Evolutionary conservation across 179 eudicot genomes (phyloP).

Genomic region (Spinacia oleracea): DNA sequence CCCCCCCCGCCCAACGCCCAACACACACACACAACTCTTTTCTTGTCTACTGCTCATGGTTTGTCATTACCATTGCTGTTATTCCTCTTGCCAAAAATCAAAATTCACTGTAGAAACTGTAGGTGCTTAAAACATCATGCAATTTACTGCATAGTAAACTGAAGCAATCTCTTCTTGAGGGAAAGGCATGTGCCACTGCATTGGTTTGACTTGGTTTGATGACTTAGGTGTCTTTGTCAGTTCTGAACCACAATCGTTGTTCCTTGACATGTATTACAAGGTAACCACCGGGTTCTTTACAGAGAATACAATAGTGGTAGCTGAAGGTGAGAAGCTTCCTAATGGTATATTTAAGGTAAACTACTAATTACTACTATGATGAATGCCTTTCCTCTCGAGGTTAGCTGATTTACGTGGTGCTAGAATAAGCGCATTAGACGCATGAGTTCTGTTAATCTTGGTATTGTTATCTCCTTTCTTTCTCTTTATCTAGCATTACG

Average conservation of each 20-base stretch:
- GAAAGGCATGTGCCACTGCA: not conserved
- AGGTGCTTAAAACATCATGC: not conserved
- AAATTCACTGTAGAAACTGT: not conserved
- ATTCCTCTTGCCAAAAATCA: not conserved
- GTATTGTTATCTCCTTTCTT: not conserved
- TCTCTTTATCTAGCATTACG: not conserved
- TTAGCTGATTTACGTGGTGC: not conserved
- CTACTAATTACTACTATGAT: not conserved
- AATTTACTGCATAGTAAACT: not conserved
- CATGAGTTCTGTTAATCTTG: not conserved
- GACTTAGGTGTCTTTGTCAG: not conserved
- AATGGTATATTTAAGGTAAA: conserved; percentile 80
- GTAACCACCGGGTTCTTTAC: conserved; percentile 83
- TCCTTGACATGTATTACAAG: conserved; percentile 73
- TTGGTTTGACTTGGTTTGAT: not conserved
- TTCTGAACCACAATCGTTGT: conserved; percentile 11
- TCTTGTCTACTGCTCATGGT: not conserved
- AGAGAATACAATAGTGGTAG: conserved; percentile 87
- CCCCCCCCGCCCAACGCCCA: no score
- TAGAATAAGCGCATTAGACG: not conserved
- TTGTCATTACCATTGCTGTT: not conserved
- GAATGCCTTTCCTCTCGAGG: not conserved
- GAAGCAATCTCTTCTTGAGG: not conserved
- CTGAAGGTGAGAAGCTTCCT: conserved; percentile 89
- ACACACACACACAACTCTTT: no score